Evolutionary conservation across 805 yeast species (phyloP).

Genomic region (Ogataea pignaliae): DNA sequence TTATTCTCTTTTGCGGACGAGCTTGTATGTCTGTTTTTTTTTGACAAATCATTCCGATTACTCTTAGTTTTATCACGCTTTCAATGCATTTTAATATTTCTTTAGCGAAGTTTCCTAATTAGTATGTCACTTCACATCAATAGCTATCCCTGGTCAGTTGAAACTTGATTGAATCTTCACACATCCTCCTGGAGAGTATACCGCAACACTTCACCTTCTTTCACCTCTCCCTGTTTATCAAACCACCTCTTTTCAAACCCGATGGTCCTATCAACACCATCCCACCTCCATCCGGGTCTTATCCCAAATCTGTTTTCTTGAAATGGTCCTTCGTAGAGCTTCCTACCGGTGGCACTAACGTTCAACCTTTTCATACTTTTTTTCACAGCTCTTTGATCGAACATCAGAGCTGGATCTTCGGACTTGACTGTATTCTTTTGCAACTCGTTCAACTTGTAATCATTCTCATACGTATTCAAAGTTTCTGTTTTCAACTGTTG

Average conservation of each 20-base stretch:
- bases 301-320: slow-evolving; percentile 74
- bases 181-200: slow-evolving; percentile 39
- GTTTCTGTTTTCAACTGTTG: slow-evolving; percentile 20
- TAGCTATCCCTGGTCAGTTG: too few species aligned
- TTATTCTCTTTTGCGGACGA: too few species aligned
- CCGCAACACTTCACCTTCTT: slow-evolving; percentile 27
- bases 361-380: slow-evolving; percentile 13
- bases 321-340: slow-evolving; percentile 47
- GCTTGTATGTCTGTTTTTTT: too few species aligned
- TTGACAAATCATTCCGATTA: too few species aligned
- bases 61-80: too few species aligned
- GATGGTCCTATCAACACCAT: slow-evolving; percentile 84
- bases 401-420: slow-evolving; percentile 64
- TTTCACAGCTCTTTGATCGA: slow-evolving; percentile 28
- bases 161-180: too few species aligned
- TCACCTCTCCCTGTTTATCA: slow-evolving; percentile 34
- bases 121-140: too few species aligned
- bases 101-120: too few species aligned
- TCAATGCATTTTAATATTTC: too few species aligned
- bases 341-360: slow-evolving; percentile 44
- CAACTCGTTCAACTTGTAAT: slow-evolving; percentile 32
- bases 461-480: slow-evolving; percentile 33
- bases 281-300: slow-evolving; percentile 83
- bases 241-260: slow-evolving; percentile 75
- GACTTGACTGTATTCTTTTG: slow-evolving; percentile 32